These are phyloP conservation scores for Suhomyces bribrorum DNA, from an alignment of 1,139 yeast species.

Conservation along the genomic window DNA sequence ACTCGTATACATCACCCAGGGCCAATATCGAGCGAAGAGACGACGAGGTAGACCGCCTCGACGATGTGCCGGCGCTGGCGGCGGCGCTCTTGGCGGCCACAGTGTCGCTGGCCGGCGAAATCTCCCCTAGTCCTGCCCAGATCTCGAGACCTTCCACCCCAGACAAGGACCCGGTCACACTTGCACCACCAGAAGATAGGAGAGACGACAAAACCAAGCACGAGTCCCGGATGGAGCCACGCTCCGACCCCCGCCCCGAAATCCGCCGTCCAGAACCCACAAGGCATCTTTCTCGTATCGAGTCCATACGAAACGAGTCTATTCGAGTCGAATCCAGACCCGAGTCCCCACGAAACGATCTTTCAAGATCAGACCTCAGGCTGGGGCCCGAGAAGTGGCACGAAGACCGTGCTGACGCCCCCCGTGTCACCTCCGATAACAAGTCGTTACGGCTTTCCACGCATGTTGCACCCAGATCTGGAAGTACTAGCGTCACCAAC, in stretches of 20 bases:
- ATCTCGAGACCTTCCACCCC: not conserved
- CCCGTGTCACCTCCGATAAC: constrained; percentile 36
- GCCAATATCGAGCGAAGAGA: constrained; percentile 4
- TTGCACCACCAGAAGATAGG: not conserved
- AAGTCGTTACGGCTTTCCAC: constrained; percentile 33
- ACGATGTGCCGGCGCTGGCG: constrained; percentile 8
- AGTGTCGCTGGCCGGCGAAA: not conserved
- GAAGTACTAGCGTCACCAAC: constrained; percentile 28
- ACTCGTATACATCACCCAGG: constrained; percentile 19
- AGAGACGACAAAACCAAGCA: not conserved
- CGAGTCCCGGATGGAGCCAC: no score
- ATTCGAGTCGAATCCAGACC: no score
- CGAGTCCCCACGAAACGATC: constrained; percentile 1
- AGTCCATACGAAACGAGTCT: no score
- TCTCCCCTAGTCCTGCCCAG: not conserved
- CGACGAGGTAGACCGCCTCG: constrained; percentile 5
- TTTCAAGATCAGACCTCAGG: no score
- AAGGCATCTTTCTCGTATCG: no score
- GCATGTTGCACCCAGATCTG: constrained; percentile 15
- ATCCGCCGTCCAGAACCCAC: no score
- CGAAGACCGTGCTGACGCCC: constrained; percentile 10
- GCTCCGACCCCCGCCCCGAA: not conserved
- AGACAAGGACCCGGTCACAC: not conserved
- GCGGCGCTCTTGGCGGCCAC: not conserved
- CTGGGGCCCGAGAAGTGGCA: not conserved